A percentile compares a stretch with the other conserved stretches of the same genome.
These are phyloP conservation scores for Neurospora terricola DNA, from an alignment of 495 filamentous ascomycete species.

Conservation along the genomic window DNA sequence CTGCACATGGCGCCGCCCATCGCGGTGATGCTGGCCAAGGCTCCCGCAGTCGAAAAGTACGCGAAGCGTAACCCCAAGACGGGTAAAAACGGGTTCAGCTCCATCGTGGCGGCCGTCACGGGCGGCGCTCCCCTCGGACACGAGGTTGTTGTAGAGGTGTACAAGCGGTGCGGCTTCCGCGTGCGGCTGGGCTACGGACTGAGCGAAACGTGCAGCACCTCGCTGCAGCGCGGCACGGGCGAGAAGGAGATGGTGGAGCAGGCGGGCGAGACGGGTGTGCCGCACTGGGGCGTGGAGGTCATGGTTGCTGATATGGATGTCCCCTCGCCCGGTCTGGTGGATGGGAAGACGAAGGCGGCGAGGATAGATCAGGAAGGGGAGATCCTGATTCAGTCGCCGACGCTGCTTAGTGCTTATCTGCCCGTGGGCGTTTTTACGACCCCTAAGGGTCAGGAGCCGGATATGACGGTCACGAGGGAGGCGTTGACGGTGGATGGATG, in stretches of 20 bases:
- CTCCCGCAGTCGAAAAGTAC: slow-evolving; percentile 52
- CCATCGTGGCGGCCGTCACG: slow-evolving; percentile 17
- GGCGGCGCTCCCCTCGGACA: slow-evolving; percentile 57
- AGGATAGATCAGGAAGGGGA: slow-evolving; percentile 47
- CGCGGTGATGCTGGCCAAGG: slow-evolving; percentile 55
- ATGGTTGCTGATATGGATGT: slow-evolving; percentile 43
- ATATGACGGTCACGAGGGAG: slow-evolving; percentile 42
- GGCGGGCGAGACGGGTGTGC: slow-evolving; percentile 48
- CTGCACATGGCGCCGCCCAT: slow-evolving; percentile 61
- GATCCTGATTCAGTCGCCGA: slow-evolving; percentile 45
- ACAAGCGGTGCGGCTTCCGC: slow-evolving; percentile 55
- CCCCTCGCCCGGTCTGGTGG: slow-evolving; percentile 1
- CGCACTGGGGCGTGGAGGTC: slow-evolving; percentile 43
- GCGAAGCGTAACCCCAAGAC: slow-evolving; percentile 38
- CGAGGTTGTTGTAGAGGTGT: slow-evolving; percentile 52
- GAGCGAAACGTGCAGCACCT: slow-evolving; percentile 57
- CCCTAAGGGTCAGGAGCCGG: background rate
- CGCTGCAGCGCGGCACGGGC: slow-evolving; percentile 43
- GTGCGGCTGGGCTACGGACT: slow-evolving; percentile 63
- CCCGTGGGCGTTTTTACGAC: slow-evolving; percentile 15
- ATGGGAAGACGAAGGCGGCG: slow-evolving; percentile 30
- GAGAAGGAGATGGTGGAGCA: slow-evolving; percentile 48
- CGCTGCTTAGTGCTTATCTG: slow-evolving; percentile 48
- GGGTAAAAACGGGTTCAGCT: slow-evolving; percentile 12
- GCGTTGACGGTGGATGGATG: slow-evolving; percentile 52